Base-by-base conservation (phyloP, 768 basidiomycete species). In the Scleroderma citrinum region DNA sequence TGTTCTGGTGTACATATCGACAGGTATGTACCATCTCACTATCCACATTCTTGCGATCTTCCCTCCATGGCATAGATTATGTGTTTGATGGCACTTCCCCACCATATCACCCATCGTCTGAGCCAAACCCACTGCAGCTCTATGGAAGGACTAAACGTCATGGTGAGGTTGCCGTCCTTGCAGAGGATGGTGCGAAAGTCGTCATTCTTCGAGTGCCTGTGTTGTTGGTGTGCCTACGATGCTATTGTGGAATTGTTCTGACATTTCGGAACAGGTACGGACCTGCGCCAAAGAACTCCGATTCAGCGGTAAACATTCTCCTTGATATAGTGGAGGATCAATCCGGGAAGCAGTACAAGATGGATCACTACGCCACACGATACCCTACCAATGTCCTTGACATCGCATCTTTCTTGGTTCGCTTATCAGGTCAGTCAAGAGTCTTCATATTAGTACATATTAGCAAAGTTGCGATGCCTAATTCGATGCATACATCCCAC, bases 31-130 rank as follows among this genome's bases (percentile, higher is more conserved):
- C 35, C 32, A 24, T 31, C 12, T 24, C 37, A 19, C 21, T 48
- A 56, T 48, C 48, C 45, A 59, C 44, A 38, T 24, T 23, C 24
- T 4, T 3, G 8, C 39, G 52, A 24, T 8, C 16, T 42, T 26
- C 24, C 24, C 16, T 16, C 20, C n/a, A 48, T 40, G 45, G 46
- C 21, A 24, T 56, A 85, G 93, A 99, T 67, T 97, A 97, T 68
- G 92, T 99, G 14, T 98, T 98, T 61, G 91, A 94, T 54, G 95
- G 95, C 1, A 83, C 78, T n/a, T 82, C 84, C 1, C 91, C 95
- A 3, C 92, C 93, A 0, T 99, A 99, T 70, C 75, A 78, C 6
- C 85, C 91, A 0, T 73, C 75, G 7, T 81, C 85, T 13, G 60
- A 66, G 29, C 80, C 90, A 12, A 90, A 92, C 60, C 95, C 95